Evolutionary conservation across 768 basidiomycete genomes (phyloP).

Genomic region (Trametes punicea): DNA sequence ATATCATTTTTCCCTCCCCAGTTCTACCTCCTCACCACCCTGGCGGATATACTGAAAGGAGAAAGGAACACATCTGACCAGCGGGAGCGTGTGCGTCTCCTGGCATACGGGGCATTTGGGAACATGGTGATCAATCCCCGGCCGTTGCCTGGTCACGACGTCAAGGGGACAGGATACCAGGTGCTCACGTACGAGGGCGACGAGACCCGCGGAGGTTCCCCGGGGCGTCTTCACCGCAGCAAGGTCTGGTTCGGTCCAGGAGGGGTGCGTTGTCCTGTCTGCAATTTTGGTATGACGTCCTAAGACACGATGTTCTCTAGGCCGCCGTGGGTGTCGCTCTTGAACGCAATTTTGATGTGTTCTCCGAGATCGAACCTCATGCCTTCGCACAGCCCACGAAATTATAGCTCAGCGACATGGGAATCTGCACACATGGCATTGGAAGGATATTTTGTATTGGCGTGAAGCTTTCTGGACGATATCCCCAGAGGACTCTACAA

Average conservation of each 20-base stretch:
- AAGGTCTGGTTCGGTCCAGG: slow-evolving; percentile 44
- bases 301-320: slow-evolving; percentile 30
- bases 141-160: slow-evolving; percentile 35
- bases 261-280: slow-evolving; percentile 41
- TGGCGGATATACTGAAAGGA: slow-evolving; percentile 50
- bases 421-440: too few relatives aligned
- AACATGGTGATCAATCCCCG: slow-evolving; percentile 57
- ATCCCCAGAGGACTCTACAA: too few relatives aligned
- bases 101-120: slow-evolving; percentile 59
- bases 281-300: neutral
- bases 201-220: slow-evolving; percentile 57
- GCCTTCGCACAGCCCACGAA: slow-evolving; percentile 27
- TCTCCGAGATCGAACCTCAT: slow-evolving; percentile 39
- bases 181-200: slow-evolving; percentile 69
- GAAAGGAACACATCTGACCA: slow-evolving; percentile 42
- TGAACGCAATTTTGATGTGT: slow-evolving; percentile 65
- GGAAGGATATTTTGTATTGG: too few relatives aligned
- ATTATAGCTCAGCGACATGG: slow-evolving; percentile 18
- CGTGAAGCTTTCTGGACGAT: too few relatives aligned
- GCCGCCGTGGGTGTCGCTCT: slow-evolving; percentile 48
- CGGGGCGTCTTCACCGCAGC: slow-evolving; percentile 59
- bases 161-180: slow-evolving; percentile 37
- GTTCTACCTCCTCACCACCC: slow-evolving; percentile 63
- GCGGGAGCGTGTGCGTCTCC: slow-evolving; percentile 39
- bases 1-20: slow-evolving; percentile 73